These are phyloP conservation scores for Claviceps sp. DNA, from an alignment of 2,329 filamentous ascomycete genomes.

Conservation along the genomic window DNA sequence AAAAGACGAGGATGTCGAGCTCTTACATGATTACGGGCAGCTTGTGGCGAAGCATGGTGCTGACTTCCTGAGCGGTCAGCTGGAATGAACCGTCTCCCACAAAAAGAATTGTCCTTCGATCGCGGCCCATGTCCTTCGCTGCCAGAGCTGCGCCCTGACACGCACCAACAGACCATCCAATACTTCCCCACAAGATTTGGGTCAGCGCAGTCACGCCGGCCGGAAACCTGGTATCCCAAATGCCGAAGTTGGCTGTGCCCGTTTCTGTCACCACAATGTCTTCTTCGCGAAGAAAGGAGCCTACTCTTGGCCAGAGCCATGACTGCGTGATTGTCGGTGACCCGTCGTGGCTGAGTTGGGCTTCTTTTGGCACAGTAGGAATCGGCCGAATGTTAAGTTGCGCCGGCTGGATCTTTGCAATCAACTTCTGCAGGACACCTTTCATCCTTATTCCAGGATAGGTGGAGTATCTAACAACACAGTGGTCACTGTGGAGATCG, in stretches of 20 bases:
- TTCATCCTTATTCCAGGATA: conserved; percentile 70
- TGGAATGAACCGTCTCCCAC: conserved; percentile 86
- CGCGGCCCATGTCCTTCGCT: conserved; percentile 46
- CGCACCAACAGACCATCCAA: conserved; percentile 47
- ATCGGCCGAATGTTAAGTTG: conserved; percentile 43
- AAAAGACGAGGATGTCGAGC: too few relatives aligned
- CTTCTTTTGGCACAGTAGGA: conserved; percentile 40
- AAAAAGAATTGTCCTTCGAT: conserved; percentile 63
- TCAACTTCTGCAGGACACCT: conserved; percentile 60
- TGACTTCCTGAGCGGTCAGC: conserved; percentile 70
- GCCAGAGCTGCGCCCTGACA: conserved; percentile 58
- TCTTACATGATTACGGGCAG: conserved; percentile 64
- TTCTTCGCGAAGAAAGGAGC: conserved; percentile 54
- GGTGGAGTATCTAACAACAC: conserved; percentile 62
- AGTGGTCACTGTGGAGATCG: conserved; percentile 64
- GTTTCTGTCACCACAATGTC: conserved; percentile 81
- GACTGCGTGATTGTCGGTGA: conserved; percentile 47
- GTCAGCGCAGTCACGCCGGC: conserved; percentile 64
- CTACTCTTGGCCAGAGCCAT: conserved; percentile 66
- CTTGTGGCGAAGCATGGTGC: conserved; percentile 65
- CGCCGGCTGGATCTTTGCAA: conserved; percentile 41
- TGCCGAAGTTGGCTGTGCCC: conserved; percentile 77
- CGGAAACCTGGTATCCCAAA: conserved; percentile 76
- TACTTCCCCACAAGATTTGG: conserved; percentile 62
- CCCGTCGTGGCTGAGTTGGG: conserved; percentile 25